phyloP scores from a whole-genome alignment of 148 eudicot species.

The Dysphania ambrosioides region DNA sequence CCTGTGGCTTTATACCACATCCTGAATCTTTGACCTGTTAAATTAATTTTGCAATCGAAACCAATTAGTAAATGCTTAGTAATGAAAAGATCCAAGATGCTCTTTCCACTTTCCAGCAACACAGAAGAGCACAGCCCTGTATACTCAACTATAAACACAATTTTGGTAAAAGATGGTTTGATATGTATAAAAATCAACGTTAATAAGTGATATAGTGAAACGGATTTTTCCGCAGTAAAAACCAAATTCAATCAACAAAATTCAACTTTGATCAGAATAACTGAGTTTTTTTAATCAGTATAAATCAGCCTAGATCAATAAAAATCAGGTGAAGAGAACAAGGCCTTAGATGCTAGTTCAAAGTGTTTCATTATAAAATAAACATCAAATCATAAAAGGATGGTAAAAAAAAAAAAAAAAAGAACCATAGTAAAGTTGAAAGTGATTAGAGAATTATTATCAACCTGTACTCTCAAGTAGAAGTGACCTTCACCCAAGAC shows the following conservation, averaged over 20 bases:
- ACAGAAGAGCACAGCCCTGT: not conserved
- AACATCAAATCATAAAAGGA: not conserved
- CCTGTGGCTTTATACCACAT: constrained; percentile 73
- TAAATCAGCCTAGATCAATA: not conserved
- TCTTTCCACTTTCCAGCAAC: not conserved
- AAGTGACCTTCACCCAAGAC: constrained; percentile 56
- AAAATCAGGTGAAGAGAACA: not conserved
- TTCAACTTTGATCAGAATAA: no score
- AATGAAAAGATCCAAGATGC: not conserved
- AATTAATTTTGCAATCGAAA: not conserved
- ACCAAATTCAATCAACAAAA: not conserved
- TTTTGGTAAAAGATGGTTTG: not conserved
- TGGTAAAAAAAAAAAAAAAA: not conserved
- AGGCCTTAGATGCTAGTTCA: not conserved
- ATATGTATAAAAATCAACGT: no score
- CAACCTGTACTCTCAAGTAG: constrained; percentile 79
- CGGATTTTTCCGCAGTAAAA: not conserved
- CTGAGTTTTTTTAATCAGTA: no score
- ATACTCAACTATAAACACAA: not conserved
- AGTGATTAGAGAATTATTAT: not conserved
- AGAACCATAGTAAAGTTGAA: not conserved
- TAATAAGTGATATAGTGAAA: no score
- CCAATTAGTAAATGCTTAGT: not conserved
- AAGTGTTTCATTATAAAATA: not conserved
- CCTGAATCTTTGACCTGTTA: constrained; percentile 92